Evolutionary conservation across 2,329 filamentous ascomycete species (phyloP), one percentile per base, ranked within the genome.

Genomic region (Dendryphion nanum): DNA sequence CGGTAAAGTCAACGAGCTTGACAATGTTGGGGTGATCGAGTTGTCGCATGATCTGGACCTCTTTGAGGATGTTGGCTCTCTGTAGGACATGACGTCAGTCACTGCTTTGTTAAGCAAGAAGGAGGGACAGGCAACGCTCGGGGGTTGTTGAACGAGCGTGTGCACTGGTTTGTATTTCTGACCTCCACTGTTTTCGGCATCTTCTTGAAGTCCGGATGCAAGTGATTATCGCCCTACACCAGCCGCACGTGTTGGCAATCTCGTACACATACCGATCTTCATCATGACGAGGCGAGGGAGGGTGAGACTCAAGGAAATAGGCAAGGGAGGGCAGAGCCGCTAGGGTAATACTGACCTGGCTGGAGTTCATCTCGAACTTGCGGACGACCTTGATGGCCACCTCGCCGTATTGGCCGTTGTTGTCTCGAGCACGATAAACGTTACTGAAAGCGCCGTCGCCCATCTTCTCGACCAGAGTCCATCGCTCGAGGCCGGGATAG

Each of bases 371-470:
- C 71, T 98, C 93, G 66, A 89, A 97, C 72, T 97, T 97, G 61
- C 93, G 86, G 48, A 98, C 93, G 35, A 98, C 93, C 70, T 98
- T 98, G 77, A 98, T 97, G 54, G 91, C 93, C 21, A 93, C 89
- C 63, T 97, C 85, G 50, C 80, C 82, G 47, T 79, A 78, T 46
- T 83, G 75, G 28, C 86, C 85, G 5, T 82, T 77, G 31, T 68
- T 76, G 64, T 98, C 93, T 51, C 77, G 79, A 24, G 93, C 93
- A 26, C 88, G 83, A 69, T 97, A 98, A 49, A 98, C 93, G 60
- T 97, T 97, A 74, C 91, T 97, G 76, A 98, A 98, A 44, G 93
- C 93, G 45, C 93, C 93, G 54, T 97, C 93, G 49, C 93, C 93
- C 91, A 98, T 98, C 78, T 97, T 97, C 70, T 95, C 90, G 36